Conservation (phyloP, 2,329 filamentous ascomycete species). For the Nothophoma quercina region DNA sequence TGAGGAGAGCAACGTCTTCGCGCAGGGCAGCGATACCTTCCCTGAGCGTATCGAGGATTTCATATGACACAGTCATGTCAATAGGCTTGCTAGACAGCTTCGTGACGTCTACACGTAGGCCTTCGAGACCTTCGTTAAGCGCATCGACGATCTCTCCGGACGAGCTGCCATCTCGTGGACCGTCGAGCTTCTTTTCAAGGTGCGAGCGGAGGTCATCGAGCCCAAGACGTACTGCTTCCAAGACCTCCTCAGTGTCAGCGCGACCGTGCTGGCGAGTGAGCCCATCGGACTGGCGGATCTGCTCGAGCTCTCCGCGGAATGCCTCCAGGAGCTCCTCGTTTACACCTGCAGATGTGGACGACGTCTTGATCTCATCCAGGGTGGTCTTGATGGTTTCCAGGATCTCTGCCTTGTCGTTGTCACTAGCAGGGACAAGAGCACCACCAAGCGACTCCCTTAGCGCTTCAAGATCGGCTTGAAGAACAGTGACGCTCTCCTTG, state of each 20-base stretch:
- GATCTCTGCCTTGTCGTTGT: constrained; percentile 51
- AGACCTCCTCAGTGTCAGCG: constrained; percentile 57
- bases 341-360: constrained; percentile 41
- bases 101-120: constrained; percentile 76
- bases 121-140: constrained; percentile 74
- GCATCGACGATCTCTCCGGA: constrained; percentile 68
- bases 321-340: constrained; percentile 62
- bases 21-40: constrained; percentile 79
- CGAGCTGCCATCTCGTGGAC: constrained; percentile 59
- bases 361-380: constrained; percentile 49
- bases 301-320: constrained; percentile 60
- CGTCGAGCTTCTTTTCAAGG: constrained; percentile 61
- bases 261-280: constrained; percentile 51
- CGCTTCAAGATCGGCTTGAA: constrained; percentile 54
- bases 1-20: constrained; percentile 79
- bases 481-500: constrained; percentile 51
- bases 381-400: constrained; percentile 48
- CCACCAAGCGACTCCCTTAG: constrained; percentile 54
- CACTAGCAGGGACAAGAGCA: constrained; percentile 50
- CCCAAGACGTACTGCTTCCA: constrained; percentile 58
- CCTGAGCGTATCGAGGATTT: constrained; percentile 87
- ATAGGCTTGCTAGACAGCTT: constrained; percentile 79
- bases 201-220: constrained; percentile 59
- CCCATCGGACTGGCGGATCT: constrained; percentile 53
- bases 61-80: constrained; percentile 84